Evolutionary conservation across 129 eudicot genomes (phyloP).

Genomic region (Saposhnikovia divaricata): DNA sequence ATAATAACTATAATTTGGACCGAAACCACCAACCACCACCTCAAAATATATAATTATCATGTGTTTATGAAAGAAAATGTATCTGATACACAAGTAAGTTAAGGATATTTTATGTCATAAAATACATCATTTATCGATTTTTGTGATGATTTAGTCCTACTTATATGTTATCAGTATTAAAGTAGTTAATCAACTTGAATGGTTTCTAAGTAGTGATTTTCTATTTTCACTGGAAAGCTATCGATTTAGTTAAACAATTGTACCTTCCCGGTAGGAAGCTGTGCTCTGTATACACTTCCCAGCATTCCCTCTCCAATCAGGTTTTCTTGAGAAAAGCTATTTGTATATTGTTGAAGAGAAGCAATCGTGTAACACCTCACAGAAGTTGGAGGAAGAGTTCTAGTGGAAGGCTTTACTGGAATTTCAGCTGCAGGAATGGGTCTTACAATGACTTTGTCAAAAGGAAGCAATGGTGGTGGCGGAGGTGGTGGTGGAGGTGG

Average conservation of each 20-base stretch:
- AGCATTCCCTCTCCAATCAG: conserved; percentile 78
- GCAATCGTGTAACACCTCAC: conserved; percentile 76
- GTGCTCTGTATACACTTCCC: conserved; percentile 87
- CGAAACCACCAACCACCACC: not conserved
- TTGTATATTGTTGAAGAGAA: conserved; percentile 86
- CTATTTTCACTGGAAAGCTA: not conserved
- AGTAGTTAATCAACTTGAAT: not conserved
- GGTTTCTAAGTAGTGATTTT: not conserved
- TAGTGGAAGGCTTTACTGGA: conserved; percentile 31
- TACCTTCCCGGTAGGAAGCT: conserved; percentile 88
- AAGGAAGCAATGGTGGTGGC: conserved; percentile 29
- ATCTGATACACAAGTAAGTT: not conserved
- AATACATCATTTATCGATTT: not conserved
- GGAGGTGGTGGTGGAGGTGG: conserved; percentile 49
- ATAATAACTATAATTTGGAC: not conserved
- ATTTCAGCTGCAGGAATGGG: conserved; percentile 38
- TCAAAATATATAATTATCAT: not conserved
- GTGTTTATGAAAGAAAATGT: not conserved
- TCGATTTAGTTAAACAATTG: not conserved
- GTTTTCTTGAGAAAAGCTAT: conserved; percentile 89
- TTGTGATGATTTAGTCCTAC: not conserved
- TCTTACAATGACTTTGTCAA: conserved; percentile 54
- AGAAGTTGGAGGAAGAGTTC: conserved; percentile 48
- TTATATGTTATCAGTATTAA: not conserved
- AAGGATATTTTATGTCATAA: not conserved